Percentiles rank a stretch among this genome's conserved stretches.
phyloP scores from a whole-genome alignment of 73 alveolate genomes.

The Paraurostyla sp. region DNA sequence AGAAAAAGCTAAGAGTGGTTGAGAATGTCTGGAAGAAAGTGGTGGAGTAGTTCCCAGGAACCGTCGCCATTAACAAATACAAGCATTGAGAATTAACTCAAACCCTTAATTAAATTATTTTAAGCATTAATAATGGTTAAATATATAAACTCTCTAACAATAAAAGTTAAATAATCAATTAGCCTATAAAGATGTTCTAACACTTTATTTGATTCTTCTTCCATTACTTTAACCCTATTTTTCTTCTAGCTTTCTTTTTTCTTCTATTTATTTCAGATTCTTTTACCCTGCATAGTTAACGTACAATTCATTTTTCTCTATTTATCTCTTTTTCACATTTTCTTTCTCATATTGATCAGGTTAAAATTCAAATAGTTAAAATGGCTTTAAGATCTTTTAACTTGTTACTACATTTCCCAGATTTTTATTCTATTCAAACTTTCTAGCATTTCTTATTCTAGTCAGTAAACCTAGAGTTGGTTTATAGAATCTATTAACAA shows the following conservation, averaged over 20 bases:
- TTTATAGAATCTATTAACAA: neutral
- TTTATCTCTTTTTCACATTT: neutral
- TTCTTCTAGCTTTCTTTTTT: neutral
- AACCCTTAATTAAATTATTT: neutral
- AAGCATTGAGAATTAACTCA: constrained; percentile 71
- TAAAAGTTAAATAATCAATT: no score
- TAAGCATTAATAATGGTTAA: no score
- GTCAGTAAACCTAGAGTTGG: constrained; percentile 15
- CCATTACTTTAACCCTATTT: no score
- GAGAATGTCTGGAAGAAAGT: constrained; percentile 86
- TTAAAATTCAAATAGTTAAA: neutral
- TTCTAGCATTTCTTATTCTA: neutral
- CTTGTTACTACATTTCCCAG: neutral
- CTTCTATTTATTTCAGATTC: neutral
- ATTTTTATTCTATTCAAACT: neutral
- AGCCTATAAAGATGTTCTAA: neutral
- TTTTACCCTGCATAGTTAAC: constrained; percentile 1
- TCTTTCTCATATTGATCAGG: constrained; percentile 43
- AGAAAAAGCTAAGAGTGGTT: constrained; percentile 66
- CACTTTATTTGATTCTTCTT: neutral
- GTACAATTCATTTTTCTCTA: neutral
- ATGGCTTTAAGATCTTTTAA: constrained; percentile 25
- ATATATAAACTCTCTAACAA: no score
- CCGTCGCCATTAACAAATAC: constrained; percentile 73
- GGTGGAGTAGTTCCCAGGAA: constrained; percentile 79